A percentile compares a stretch with the other conserved stretches of the same genome.
phyloP scores from a whole-genome alignment of 1,284 basidiomycete genomes.

The Sporisorium sorghi region DNA sequence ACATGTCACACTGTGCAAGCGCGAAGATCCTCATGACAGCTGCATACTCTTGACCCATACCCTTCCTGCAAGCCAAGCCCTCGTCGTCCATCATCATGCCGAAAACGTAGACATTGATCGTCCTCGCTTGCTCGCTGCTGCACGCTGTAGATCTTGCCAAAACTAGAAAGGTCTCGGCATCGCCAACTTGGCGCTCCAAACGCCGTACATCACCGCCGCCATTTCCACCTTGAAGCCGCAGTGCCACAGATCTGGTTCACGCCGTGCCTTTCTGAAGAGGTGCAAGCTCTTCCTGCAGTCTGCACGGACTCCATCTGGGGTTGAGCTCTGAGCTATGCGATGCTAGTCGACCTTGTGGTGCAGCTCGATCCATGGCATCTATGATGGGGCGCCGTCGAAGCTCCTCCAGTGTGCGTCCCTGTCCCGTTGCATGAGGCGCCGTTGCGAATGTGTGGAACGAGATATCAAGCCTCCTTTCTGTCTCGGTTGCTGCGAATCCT shows the following conservation, averaged over 20 bases:
- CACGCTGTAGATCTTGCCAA: slow-evolving; percentile 22
- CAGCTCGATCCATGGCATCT: no score
- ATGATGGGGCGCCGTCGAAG: no score
- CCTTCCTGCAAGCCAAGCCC: neutral
- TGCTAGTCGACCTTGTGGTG: neutral
- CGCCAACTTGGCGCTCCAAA: slow-evolving; percentile 1
- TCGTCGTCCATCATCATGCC: neutral
- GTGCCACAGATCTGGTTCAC: neutral
- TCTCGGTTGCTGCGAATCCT: neutral
- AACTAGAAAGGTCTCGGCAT: slow-evolving; percentile 5
- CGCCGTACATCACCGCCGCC: slow-evolving; percentile 9
- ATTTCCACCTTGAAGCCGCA: neutral
- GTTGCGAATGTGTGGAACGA: neutral
- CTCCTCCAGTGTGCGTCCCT: neutral
- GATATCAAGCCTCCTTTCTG: neutral
- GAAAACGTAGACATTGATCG: neutral
- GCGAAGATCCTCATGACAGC: neutral
- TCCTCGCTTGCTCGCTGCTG: neutral
- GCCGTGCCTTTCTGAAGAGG: neutral
- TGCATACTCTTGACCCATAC: neutral
- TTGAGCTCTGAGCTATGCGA: neutral
- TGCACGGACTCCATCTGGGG: no score
- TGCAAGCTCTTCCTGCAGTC: slow-evolving; percentile 1
- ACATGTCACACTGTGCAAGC: slow-evolving; percentile 33
- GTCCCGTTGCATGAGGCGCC: neutral